These are phyloP conservation scores for Kodamaea plutei DNA, from an alignment of 1,139 yeast genomes.

Conservation along the genomic window DNA sequence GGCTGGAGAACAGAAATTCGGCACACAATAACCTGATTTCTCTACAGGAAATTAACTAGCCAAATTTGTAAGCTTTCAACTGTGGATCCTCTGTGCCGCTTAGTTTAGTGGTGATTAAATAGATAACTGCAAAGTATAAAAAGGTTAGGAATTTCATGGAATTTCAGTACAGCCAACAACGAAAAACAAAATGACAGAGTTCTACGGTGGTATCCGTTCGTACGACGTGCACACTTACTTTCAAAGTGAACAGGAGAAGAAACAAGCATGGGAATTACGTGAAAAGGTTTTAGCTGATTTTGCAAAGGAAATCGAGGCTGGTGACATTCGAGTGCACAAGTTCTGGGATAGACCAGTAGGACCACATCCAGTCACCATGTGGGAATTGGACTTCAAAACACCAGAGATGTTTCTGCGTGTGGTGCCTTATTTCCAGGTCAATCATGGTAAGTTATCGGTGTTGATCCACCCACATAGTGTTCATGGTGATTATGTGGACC, in stretches of 20 bases:
- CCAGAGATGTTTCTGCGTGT: conserved; percentile 24
- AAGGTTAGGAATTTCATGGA: too few relatives aligned
- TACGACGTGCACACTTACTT: conserved; percentile 58
- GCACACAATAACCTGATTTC: too few relatives aligned
- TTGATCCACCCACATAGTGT: conserved; percentile 51
- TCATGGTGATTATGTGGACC: conserved; percentile 41
- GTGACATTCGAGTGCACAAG: conserved; percentile 40
- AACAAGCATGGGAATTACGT: conserved; percentile 37
- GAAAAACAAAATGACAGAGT: conserved; percentile 14
- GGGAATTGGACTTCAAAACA: conserved; percentile 37
- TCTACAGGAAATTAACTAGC: too few relatives aligned
- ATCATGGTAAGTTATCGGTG: conserved; percentile 50
- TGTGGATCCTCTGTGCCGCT: too few relatives aligned
- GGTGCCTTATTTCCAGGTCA: conserved; percentile 40
- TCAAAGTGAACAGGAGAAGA: conserved; percentile 28
- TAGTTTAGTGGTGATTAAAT: too few relatives aligned
- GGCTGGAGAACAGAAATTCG: too few relatives aligned
- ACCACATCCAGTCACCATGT: conserved; percentile 51
- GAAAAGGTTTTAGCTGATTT: conserved; percentile 42
- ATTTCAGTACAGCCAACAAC: too few relatives aligned
- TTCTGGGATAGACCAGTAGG: conserved; percentile 53
- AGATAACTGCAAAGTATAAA: too few relatives aligned
- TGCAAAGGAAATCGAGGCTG: conserved; percentile 39
- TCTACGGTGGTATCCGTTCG: conserved; percentile 32
- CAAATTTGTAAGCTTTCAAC: too few relatives aligned